Base-by-base conservation (phyloP, 495 filamentous ascomycete species). In the Penicillium turbatum region DNA sequence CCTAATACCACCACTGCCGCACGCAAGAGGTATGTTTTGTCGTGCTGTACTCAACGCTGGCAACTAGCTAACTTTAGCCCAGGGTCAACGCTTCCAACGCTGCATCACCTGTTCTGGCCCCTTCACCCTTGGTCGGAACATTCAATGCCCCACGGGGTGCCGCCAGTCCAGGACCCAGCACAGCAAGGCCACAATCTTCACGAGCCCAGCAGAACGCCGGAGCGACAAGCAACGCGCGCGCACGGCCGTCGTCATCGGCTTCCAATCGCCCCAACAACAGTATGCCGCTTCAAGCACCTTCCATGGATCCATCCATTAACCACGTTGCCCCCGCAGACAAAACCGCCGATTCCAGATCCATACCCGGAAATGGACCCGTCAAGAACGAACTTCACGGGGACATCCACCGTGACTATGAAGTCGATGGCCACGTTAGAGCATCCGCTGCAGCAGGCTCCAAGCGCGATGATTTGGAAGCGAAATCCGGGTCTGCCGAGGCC, bases 191-290 rank as follows among this genome's bases (percentile, higher is more conserved):
- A 13, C 77, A 80, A 34, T 80, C 84, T 3, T 82, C 84, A 13
- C 81, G 87, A 56, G 83, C 79, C 12, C 86, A 88, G 53, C 85
- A 89, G 57, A 86, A 80, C 56, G 83, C 83, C 2, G 79, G 75
- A 13, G 79, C 82, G 42, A 78, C 80, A 3, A 73, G 26, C 77
- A 86, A 61, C 46, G 63, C 72, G 8, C 79, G 82, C 30, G 80
- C 81, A 46, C 75, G 81, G 36, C 83, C 84, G 0, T 63, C 79
- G 3, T 84, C 86, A 1, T 84, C 81, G 0, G 75, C 81, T 1
- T 82, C 84, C 4, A 86, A 78, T 56, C 72, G 68, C 27, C 45
- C 64, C 17, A 66, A 50, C 48, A 56, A 56, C 35, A 61, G 68
- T 70, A 70, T 42, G 64, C 67, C 53, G 12, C 31, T 29, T 29